Evolutionary conservation across 148 eudicot species (phyloP).

Genomic region (Agrostemma githago): DNA sequence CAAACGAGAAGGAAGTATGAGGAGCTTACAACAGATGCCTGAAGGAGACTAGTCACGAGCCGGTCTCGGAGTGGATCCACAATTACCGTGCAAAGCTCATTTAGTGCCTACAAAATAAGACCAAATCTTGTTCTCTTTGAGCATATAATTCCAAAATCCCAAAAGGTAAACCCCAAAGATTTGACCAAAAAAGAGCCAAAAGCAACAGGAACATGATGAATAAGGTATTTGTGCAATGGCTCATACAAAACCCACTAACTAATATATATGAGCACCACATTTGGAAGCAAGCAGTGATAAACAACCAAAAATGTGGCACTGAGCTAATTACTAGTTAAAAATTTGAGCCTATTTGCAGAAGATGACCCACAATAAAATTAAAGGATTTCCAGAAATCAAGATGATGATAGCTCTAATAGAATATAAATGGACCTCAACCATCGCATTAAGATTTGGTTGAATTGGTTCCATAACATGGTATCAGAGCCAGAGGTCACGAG

Average conservation of each 20-base stretch:
- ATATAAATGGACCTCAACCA: too few species aligned
- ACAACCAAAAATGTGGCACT: background rate
- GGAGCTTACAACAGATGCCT: conserved; percentile 78
- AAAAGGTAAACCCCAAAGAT: background rate
- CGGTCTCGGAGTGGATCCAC: conserved; percentile 92
- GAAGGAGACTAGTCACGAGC: conserved; percentile 92
- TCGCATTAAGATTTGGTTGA: too few species aligned
- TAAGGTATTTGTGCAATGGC: background rate
- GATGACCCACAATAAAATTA: background rate
- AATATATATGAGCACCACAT: background rate
- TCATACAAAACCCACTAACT: background rate
- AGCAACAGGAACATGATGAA: background rate
- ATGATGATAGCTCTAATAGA: background rate
- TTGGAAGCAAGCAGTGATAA: background rate
- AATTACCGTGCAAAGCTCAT: conserved; percentile 75
- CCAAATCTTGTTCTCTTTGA: background rate
- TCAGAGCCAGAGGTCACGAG: too few species aligned
- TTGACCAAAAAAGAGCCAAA: background rate
- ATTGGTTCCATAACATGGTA: too few species aligned
- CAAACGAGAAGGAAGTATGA: background rate
- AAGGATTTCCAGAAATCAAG: background rate
- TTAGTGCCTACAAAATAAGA: conserved; percentile 58
- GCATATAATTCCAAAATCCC: background rate
- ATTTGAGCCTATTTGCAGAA: background rate
- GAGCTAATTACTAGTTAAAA: background rate